A percentile compares a stretch with the other conserved stretches of the same genome.
These are phyloP conservation scores for Ustilago xerochloae DNA, from an alignment of 1,284 basidiomycete genomes.

Conservation along the genomic window DNA sequence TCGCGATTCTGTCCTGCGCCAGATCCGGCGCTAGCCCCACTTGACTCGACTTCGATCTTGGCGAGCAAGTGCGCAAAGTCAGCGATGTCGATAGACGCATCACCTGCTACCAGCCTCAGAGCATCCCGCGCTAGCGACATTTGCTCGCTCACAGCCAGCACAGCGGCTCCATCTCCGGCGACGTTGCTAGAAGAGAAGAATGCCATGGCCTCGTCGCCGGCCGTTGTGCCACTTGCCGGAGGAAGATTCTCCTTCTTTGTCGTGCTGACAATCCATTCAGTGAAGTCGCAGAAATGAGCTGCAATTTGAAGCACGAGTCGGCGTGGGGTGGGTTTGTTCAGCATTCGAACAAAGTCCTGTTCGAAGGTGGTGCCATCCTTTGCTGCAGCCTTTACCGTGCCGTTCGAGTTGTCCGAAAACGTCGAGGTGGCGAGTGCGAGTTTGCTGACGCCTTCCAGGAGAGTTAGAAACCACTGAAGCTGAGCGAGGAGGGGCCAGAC, in stretches of 20 bases:
- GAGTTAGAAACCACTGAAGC: conserved; percentile 39
- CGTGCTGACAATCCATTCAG: conserved; percentile 36
- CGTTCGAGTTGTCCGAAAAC: neutral
- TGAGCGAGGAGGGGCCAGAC: conserved; percentile 47
- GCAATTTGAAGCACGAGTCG: conserved; percentile 27
- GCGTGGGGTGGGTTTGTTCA: conserved; percentile 39
- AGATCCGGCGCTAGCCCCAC: neutral
- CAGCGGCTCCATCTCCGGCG: conserved; percentile 2
- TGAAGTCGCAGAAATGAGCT: conserved; percentile 41
- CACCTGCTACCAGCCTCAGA: conserved; percentile 12
- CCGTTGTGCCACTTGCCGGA: conserved; percentile 4
- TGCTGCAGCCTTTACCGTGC: neutral
- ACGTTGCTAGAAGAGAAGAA: conserved; percentile 16
- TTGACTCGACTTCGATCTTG: conserved; percentile 18
- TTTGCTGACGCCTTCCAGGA: conserved; percentile 32
- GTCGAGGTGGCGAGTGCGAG: conserved; percentile 21
- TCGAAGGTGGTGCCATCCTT: conserved; percentile 5
- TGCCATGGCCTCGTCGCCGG: conserved; percentile 9
- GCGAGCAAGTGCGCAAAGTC: conserved; percentile 30
- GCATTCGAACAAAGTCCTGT: conserved; percentile 27
- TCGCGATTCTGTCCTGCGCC: conserved; percentile 2
- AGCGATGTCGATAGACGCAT: conserved; percentile 21
- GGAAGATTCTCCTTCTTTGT: conserved; percentile 35
- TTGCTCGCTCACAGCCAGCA: conserved; percentile 46
- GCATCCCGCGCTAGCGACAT: conserved; percentile 43